Conservation (phyloP, 2,329 filamentous ascomycete genomes). For the Myriosclerotinia scirpicola region DNA sequence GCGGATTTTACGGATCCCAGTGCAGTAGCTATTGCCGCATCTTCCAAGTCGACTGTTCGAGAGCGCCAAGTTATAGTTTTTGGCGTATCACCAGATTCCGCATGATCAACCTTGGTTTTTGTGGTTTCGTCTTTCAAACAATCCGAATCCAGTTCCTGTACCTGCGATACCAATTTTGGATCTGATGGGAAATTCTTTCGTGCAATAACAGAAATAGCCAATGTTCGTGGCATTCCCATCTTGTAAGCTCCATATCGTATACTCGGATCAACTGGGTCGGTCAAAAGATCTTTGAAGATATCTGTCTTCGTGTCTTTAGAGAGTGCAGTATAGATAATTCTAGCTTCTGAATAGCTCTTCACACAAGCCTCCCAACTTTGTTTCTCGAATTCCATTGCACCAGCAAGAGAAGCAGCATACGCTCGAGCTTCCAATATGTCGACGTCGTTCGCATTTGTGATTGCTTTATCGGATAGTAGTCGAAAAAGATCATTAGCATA, state of each 20-base stretch:
- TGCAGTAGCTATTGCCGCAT: constrained; percentile 85
- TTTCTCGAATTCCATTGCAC: constrained; percentile 82
- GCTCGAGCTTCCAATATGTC: constrained; percentile 84
- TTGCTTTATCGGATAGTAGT: constrained; percentile 60
- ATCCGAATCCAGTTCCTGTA: constrained; percentile 69
- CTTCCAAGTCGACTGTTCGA: constrained; percentile 83
- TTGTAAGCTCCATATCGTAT: constrained; percentile 95
- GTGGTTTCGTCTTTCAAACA: constrained; percentile 59
- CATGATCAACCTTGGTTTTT: constrained; percentile 51
- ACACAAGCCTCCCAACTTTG: constrained; percentile 81
- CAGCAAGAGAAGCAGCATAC: constrained; percentile 75
- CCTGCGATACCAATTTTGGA: constrained; percentile 58
- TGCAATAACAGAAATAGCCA: constrained; percentile 76
- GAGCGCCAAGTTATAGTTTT: constrained; percentile 83
- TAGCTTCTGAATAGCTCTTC: constrained; percentile 70
- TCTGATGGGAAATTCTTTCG: constrained; percentile 76
- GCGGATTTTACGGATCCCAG: constrained; percentile 67
- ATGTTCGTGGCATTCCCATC: constrained; percentile 79
- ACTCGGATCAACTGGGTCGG: constrained; percentile 85
- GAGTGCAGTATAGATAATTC: constrained; percentile 80
- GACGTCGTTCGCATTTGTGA: constrained; percentile 64
- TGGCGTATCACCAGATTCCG: constrained; percentile 58
- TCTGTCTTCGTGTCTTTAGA: constrained; percentile 67
- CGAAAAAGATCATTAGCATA: constrained; percentile 67
- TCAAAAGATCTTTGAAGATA: constrained; percentile 80